Evolutionary conservation across 768 basidiomycete genomes (phyloP).

Genomic region (Chalciporus pseudorubinellus): DNA sequence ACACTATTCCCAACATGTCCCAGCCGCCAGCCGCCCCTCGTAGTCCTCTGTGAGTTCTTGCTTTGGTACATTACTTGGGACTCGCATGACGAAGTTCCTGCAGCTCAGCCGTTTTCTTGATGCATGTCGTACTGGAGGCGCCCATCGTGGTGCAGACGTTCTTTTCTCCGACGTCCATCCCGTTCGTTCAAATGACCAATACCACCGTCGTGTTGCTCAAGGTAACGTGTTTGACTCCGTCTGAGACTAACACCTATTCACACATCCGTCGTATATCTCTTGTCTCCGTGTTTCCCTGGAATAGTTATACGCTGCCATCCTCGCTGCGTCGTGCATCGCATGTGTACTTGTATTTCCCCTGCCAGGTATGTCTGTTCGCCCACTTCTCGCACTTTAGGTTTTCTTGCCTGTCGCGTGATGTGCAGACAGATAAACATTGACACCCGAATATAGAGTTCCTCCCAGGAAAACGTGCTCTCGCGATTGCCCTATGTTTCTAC

Average conservation of each 20-base stretch:
- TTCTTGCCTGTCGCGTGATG: background rate
- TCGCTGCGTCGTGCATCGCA: constrained; percentile 58
- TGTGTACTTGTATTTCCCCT: constrained; percentile 64
- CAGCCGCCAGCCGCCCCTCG: constrained; percentile 19
- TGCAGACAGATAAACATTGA: background rate
- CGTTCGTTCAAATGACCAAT: constrained; percentile 81
- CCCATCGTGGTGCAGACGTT: constrained; percentile 78
- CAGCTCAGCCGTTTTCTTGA: constrained; percentile 68
- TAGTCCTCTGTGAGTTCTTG: constrained; percentile 41
- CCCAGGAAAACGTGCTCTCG: constrained; percentile 82
- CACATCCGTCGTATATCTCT: background rate
- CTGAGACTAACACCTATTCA: background rate
- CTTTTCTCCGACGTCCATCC: constrained; percentile 57
- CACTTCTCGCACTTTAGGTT: background rate
- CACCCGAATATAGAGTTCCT: constrained; percentile 56
- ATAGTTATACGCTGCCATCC: constrained; percentile 68
- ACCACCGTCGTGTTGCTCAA: constrained; percentile 75
- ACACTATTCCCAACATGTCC: constrained; percentile 14
- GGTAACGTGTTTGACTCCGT: constrained; percentile 37
- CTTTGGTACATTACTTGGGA: background rate
- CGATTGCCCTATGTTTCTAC: constrained; percentile 73
- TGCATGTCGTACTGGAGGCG: constrained; percentile 77
- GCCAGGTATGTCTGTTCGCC: constrained; percentile 48
- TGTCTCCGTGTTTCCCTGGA: too few relatives aligned
- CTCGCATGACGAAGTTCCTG: background rate